phyloP scores from a whole-genome alignment of 2,329 filamentous ascomycete species.

The Lecanicillium sp. region DNA sequence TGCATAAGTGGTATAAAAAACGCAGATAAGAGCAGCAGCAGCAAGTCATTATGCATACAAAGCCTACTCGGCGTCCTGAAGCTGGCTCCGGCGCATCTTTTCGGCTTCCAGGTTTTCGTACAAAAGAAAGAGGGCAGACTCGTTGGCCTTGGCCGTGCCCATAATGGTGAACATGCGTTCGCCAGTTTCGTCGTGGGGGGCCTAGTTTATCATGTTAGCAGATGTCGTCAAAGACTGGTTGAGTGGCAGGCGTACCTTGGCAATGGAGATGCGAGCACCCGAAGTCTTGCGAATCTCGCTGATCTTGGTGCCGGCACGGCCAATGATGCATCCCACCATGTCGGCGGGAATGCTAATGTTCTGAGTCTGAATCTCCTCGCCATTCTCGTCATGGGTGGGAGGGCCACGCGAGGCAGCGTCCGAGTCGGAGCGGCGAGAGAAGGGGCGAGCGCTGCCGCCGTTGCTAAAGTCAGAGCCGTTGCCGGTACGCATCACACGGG shows the following conservation, averaged over 20 bases:
- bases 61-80: slow-evolving; percentile 48
- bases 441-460: slow-evolving; percentile 52
- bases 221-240: background rate
- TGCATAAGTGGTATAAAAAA: slow-evolving; percentile 25
- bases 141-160: slow-evolving; percentile 87
- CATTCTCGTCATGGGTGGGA: slow-evolving; percentile 88
- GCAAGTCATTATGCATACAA: slow-evolving; percentile 14
- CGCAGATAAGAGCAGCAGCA: slow-evolving; percentile 15
- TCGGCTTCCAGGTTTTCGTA: slow-evolving; percentile 99
- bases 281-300: slow-evolving; percentile 97
- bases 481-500: slow-evolving; percentile 86
- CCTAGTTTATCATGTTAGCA: slow-evolving; percentile 23
- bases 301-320: slow-evolving; percentile 91
- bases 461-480: slow-evolving; percentile 98
- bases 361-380: slow-evolving; percentile 95
- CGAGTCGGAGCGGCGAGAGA: slow-evolving; percentile 74
- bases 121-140: slow-evolving; percentile 89
- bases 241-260: slow-evolving; percentile 48
- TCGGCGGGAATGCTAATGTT: slow-evolving; percentile 99
- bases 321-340: slow-evolving; percentile 99
- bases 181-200: slow-evolving; percentile 92
- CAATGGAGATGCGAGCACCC: slow-evolving; percentile 93
- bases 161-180: slow-evolving; percentile 99
- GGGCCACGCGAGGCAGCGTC: slow-evolving; percentile 75
- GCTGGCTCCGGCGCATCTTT: slow-evolving; percentile 95